phyloP scores from a whole-genome alignment of 371 early-diverging fungal genomes.

The Sporodiniella umbellata region DNA sequence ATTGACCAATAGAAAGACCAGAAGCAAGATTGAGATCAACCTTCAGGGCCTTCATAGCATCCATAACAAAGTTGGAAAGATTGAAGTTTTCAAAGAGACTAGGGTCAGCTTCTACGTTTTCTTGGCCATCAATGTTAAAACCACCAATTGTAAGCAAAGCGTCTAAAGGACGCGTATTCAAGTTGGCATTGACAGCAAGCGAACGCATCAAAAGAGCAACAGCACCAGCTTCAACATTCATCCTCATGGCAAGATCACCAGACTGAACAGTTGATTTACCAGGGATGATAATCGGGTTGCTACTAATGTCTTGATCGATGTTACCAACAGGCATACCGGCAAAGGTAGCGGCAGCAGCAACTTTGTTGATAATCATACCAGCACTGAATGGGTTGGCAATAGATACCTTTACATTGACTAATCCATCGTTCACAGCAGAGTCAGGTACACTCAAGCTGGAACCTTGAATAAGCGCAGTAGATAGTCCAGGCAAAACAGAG shows the following conservation, averaged over 20 bases:
- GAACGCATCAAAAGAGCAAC: conserved; percentile 41
- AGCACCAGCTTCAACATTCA: conserved; percentile 41
- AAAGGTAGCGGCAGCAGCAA: conserved; percentile 42
- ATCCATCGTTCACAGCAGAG: conserved; percentile 34
- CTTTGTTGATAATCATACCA: conserved; percentile 42
- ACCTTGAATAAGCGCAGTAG: conserved; percentile 37
- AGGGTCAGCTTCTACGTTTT: conserved; percentile 29
- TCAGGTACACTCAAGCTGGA: conserved; percentile 40
- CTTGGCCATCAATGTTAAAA: conserved; percentile 31
- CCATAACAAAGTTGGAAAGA: conserved; percentile 39
- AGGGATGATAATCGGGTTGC: conserved; percentile 29
- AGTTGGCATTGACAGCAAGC: conserved; percentile 39
- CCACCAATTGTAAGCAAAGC: conserved; percentile 44
- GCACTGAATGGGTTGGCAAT: conserved; percentile 56
- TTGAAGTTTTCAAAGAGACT: conserved; percentile 42
- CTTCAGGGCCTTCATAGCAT: conserved; percentile 47
- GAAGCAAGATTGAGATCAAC: conserved; percentile 50
- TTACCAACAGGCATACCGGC: conserved; percentile 48
- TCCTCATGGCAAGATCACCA: conserved; percentile 25
- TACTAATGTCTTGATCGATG: conserved; percentile 42
- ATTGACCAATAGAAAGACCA: conserved; percentile 48
- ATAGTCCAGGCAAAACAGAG: conserved; percentile 48
- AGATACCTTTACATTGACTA: conserved; percentile 44
- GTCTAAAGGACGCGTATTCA: conserved; percentile 45
- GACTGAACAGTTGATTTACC: conserved; percentile 34